phyloP scores from a whole-genome alignment of 306 rosid species.

The Lathyrus aphaca region DNA sequence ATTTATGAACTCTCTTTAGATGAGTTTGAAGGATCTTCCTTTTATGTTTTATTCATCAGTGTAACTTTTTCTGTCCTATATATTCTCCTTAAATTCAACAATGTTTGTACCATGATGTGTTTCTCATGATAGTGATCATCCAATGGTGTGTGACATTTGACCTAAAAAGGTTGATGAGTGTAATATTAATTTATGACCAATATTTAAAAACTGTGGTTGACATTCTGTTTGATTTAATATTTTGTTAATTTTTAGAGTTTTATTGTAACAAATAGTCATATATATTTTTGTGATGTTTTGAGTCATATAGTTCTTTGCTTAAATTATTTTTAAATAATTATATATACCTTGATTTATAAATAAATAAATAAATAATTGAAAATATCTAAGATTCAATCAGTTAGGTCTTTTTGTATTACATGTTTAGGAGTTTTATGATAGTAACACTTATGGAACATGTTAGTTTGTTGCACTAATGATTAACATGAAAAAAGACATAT shows the following conservation, averaged over 20 bases:
- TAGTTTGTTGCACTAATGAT: neutral
- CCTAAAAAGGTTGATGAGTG: neutral
- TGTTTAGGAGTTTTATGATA: no score
- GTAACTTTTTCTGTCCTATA: slow-evolving; percentile 19
- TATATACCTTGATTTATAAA: no score
- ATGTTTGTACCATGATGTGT: slow-evolving; percentile 17
- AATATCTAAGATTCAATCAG: no score
- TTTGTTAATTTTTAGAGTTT: neutral
- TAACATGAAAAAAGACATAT: neutral
- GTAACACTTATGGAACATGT: no score
- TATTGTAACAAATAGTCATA: no score
- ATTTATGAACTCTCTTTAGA: slow-evolving; percentile 5
- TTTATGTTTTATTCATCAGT: neutral
- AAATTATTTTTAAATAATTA: no score
- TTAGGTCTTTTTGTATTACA: no score
- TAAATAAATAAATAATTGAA: no score
- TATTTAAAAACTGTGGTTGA: neutral
- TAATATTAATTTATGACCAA: neutral
- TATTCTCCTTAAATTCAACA: neutral
- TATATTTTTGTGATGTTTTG: no score
- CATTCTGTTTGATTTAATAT: neutral
- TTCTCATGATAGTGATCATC: neutral
- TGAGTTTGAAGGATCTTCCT: slow-evolving; percentile 33
- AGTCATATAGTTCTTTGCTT: no score
- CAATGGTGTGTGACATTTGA: neutral